phyloP scores from a whole-genome alignment of 2,329 filamentous ascomycete species.

The Colletotrichum siamense region DNA sequence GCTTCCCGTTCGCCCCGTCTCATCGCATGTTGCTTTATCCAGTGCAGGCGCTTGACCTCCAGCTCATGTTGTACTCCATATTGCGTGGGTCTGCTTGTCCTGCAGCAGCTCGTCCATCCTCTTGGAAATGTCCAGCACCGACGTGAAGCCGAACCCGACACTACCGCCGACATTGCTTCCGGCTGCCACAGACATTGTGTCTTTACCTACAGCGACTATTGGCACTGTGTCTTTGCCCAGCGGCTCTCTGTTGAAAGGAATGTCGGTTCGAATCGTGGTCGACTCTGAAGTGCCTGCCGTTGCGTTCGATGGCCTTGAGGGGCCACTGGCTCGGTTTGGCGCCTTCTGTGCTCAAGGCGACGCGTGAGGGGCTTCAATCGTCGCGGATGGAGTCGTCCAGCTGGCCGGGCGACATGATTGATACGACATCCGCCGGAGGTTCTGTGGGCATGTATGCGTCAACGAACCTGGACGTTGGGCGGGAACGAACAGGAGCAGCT shows the following conservation, averaged over 20 bases:
- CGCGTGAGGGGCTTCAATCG: not conserved
- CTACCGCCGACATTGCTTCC: not conserved
- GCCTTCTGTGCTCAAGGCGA: rapidly evolving
- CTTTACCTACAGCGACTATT: rapidly evolving
- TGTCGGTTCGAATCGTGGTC: not conserved
- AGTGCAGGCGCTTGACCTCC: not conserved
- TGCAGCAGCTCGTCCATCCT: not conserved
- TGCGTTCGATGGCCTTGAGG: not conserved
- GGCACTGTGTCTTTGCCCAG: not conserved
- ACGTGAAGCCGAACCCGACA: not conserved
- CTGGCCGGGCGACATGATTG: not conserved
- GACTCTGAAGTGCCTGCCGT: not conserved
- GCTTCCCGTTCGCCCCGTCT: not conserved
- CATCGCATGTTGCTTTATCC: not conserved
- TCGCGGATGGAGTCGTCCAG: not conserved
- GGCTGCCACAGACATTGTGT: not conserved
- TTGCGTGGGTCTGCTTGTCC: not conserved
- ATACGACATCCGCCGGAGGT: not conserved
- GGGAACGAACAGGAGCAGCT: not conserved
- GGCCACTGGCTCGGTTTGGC: rapidly evolving
- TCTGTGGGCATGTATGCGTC: not conserved
- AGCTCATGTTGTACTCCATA: not conserved
- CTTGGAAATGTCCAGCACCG: not conserved
- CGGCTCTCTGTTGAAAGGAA: not conserved
- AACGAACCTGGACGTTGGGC: rapidly evolving